phyloP scores from a whole-genome alignment of 2,329 filamentous ascomycete species.

The Aspergillus ustus region DNA sequence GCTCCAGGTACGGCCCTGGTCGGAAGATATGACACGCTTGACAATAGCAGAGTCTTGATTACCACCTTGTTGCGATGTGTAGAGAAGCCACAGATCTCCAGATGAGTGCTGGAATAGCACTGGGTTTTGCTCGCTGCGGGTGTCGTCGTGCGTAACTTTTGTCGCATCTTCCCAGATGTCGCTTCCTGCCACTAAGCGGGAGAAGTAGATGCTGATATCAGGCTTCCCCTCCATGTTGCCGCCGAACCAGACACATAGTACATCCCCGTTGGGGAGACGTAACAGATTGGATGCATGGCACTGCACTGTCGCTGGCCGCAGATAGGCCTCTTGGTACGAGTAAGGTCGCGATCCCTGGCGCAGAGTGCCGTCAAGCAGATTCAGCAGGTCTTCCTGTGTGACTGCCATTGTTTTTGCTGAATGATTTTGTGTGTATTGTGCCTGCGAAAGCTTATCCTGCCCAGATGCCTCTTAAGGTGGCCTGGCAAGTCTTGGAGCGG shows the following conservation, averaged over 20 bases:
- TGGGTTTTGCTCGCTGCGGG: constrained; percentile 10
- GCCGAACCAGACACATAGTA: constrained; percentile 13
- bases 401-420: not conserved
- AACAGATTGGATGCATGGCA: constrained; percentile 14
- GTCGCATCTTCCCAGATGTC: not conserved
- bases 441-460: not conserved
- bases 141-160: constrained; percentile 6
- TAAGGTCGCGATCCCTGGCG: not conserved
- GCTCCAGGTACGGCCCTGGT: constrained; percentile 4
- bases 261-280: not conserved
- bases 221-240: constrained; percentile 14
- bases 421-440: not conserved
- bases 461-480: not conserved
- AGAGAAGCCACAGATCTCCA: constrained; percentile 4
- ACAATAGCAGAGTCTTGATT: constrained; percentile 10
- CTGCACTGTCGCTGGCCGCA: constrained; percentile 7
- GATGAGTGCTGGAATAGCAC: constrained; percentile 3
- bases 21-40: not conserved
- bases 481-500: not conserved
- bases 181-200: not conserved
- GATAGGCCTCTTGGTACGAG: constrained; percentile 6
- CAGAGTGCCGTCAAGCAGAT: not conserved
- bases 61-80: constrained; percentile 1
- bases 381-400: not conserved
- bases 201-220: constrained; percentile 9